Conservation (phyloP, 805 yeast genomes). For the Nakazawaea sp. region DNA sequence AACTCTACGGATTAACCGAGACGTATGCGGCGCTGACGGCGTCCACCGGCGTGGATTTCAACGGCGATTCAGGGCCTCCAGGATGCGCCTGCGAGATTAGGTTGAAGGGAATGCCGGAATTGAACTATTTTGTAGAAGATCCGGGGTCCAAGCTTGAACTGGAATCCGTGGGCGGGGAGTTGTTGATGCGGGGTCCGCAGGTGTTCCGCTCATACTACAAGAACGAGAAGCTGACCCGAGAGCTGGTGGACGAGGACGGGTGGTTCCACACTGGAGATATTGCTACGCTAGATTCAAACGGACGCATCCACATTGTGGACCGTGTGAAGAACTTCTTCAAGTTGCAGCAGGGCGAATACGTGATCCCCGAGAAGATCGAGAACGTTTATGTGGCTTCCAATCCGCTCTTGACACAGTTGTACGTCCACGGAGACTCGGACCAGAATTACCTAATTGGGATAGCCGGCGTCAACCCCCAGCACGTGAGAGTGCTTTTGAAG, state of each 20-base stretch:
- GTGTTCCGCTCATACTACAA: constrained; percentile 50
- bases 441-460: constrained; percentile 52
- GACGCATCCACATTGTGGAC: constrained; percentile 58
- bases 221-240: constrained; percentile 46
- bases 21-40: constrained; percentile 47
- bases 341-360: constrained; percentile 58
- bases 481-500: background rate
- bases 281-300: constrained; percentile 42
- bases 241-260: constrained; percentile 50
- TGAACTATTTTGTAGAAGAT: constrained; percentile 39
- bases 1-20: constrained; percentile 74
- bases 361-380: constrained; percentile 73
- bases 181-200: constrained; percentile 60
- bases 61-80: constrained; percentile 57
- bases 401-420: constrained; percentile 37
- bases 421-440: constrained; percentile 58
- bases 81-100: constrained; percentile 50
- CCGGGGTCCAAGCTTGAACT: constrained; percentile 28
- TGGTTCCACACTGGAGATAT: constrained; percentile 64
- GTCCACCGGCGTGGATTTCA: constrained; percentile 32
- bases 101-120: constrained; percentile 56
- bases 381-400: constrained; percentile 51
- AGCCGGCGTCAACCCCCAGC: constrained; percentile 43
- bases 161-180: constrained; percentile 41
- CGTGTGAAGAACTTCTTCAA: constrained; percentile 78